phyloP scores from a whole-genome alignment of 139 green algal species.

The Asterochloris sp. region DNA sequence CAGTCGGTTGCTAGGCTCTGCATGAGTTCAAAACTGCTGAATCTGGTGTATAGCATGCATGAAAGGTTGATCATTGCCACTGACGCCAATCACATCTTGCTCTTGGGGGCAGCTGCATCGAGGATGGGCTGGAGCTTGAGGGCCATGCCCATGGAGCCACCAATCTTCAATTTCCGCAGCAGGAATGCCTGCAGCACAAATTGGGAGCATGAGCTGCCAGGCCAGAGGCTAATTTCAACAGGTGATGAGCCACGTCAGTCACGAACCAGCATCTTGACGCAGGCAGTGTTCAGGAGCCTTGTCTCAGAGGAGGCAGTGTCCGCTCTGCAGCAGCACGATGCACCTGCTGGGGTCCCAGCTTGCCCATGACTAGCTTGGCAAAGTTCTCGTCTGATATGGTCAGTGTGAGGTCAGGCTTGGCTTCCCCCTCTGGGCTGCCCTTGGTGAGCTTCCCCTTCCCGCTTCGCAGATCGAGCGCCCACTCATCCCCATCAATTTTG shows the following conservation, averaged over 20 bases:
- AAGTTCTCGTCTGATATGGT: constrained; percentile 74
- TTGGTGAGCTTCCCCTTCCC: constrained; percentile 41
- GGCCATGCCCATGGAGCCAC: constrained; percentile 75
- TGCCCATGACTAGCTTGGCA: constrained; percentile 74
- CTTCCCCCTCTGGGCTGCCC: constrained; percentile 26
- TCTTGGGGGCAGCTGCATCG: constrained; percentile 66
- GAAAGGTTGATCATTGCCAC: too few relatives aligned
- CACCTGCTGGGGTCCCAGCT: constrained; percentile 79
- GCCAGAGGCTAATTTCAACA: too few relatives aligned
- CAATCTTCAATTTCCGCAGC: constrained; percentile 86
- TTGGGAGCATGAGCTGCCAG: neutral
- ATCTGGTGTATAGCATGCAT: too few relatives aligned
- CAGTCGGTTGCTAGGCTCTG: too few relatives aligned
- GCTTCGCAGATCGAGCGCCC: constrained; percentile 67
- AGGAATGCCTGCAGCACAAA: constrained; percentile 69
- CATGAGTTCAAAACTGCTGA: too few relatives aligned
- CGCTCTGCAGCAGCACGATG: neutral
- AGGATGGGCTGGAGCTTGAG: constrained; percentile 86
- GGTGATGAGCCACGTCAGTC: too few relatives aligned
- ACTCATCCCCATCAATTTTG: constrained; percentile 72
- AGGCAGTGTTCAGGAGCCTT: neutral
- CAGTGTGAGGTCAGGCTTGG: constrained; percentile 71
- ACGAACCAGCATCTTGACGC: neutral
- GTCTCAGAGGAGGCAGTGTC: neutral
- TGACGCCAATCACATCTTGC: constrained; percentile 54